A percentile compares a stretch with the other conserved stretches of the same genome.
phyloP scores from a whole-genome alignment of 164 flowering plant species.

The Annona squamosa region DNA sequence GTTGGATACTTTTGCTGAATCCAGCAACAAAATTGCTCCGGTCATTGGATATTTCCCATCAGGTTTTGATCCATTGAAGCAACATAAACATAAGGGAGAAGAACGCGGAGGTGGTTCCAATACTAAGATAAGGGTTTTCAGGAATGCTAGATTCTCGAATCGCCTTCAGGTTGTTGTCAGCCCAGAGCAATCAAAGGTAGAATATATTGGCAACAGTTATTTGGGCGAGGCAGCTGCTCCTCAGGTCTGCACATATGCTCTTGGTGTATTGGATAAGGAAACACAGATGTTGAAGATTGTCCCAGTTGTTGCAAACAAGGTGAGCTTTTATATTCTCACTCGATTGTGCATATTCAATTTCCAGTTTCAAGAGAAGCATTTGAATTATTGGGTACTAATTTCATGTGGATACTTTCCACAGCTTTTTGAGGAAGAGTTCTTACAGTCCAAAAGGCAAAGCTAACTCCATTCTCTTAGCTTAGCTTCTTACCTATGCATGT shows the following conservation, averaged over 20 bases:
- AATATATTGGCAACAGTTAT: conserved; percentile 66
- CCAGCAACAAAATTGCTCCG: conserved; percentile 9
- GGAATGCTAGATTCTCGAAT: neutral
- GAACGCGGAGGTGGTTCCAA: neutral
- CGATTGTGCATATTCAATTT: no score
- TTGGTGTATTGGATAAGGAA: conserved; percentile 73
- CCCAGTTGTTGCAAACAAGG: conserved; percentile 77
- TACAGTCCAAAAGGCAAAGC: no score
- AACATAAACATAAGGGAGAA: neutral
- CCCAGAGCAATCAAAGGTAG: conserved; percentile 37
- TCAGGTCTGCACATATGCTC: conserved; percentile 51
- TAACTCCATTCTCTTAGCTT: no score
- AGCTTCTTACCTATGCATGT: no score
- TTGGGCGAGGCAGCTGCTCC: conserved; percentile 54
- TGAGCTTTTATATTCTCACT: conserved; percentile 8
- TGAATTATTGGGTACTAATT: no score
- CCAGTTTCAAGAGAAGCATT: no score
- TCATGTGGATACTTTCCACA: no score
- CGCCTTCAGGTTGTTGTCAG: conserved; percentile 49
- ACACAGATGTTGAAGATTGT: conserved; percentile 49
- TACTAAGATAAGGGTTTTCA: conserved; percentile 7
- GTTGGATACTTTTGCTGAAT: conserved; percentile 6
- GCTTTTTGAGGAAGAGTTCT: no score
- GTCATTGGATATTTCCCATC: conserved; percentile 17
- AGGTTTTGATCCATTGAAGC: conserved; percentile 9